A percentile compares a stretch with the other conserved stretches of the same genome.
Evolutionary conservation across 176 grass and related monocot species (phyloP).

Genomic region (Secale cereale): DNA sequence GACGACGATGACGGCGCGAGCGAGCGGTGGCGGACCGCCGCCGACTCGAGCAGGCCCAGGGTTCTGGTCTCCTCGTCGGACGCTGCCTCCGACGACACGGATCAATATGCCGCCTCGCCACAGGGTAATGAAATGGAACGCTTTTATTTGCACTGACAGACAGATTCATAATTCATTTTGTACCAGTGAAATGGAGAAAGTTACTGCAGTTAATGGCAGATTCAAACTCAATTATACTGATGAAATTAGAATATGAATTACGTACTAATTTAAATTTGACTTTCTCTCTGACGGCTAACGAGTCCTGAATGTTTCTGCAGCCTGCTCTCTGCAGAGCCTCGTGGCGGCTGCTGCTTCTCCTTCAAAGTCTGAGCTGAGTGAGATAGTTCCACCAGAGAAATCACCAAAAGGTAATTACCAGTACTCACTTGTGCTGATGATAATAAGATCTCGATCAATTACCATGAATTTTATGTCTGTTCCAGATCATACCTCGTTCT

Average conservation of each 20-base stretch:
- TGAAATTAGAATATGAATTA: neutral
- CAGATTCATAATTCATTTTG: neutral
- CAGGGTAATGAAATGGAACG: conserved; percentile 8
- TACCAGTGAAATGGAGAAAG: neutral
- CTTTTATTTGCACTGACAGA: too few relatives aligned
- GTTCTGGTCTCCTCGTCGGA: conserved; percentile 27
- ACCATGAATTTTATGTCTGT: neutral
- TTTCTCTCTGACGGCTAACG: neutral
- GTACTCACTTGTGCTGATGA: neutral
- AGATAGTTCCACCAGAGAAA: conserved; percentile 33
- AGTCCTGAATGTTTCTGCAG: neutral
- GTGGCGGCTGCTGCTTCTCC: conserved; percentile 29
- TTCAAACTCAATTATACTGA: neutral
- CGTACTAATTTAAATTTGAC: neutral
- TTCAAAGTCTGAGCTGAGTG: conserved; percentile 28
- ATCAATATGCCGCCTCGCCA: neutral
- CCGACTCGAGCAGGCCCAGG: conserved; percentile 37
- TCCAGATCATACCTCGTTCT: neutral
- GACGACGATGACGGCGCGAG: conserved; percentile 27
- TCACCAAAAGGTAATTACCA: conserved; percentile 30
- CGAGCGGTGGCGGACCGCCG: conserved; percentile 16
- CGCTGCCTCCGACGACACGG: conserved; percentile 20
- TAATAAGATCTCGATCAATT: neutral
- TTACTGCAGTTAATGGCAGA: neutral
- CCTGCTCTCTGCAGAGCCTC: conserved; percentile 31